Conservation (phyloP, 495 filamentous ascomycete species). For the Halenospora varia region DNA sequence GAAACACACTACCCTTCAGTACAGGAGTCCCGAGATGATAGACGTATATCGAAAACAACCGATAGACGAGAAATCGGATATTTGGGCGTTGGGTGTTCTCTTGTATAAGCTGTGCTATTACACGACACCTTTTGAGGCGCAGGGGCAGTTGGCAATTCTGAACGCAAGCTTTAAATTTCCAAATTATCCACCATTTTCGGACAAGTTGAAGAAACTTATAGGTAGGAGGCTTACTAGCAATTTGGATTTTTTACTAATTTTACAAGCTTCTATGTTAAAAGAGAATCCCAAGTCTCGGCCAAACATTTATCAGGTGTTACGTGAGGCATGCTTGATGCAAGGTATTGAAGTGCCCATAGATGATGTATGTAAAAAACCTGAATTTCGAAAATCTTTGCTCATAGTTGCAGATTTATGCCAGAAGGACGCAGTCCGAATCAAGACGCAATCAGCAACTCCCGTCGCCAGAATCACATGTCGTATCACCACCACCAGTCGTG, state of each 20-base stretch:
- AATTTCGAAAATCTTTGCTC: slow-evolving; percentile 10
- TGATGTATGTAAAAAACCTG: slow-evolving; percentile 61
- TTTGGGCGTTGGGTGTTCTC: slow-evolving; percentile 94
- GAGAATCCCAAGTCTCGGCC: slow-evolving; percentile 79
- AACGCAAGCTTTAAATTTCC: slow-evolving; percentile 96
- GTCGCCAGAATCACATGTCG: slow-evolving; percentile 35
- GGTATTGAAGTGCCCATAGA: slow-evolving; percentile 84
- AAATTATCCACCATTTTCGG: slow-evolving; percentile 80
- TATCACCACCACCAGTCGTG: slow-evolving; percentile 56
- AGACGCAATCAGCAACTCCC: slow-evolving; percentile 60
- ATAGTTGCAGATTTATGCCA: slow-evolving; percentile 72
- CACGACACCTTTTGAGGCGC: slow-evolving; percentile 97
- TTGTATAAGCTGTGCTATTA: slow-evolving; percentile 99
- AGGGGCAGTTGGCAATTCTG: slow-evolving; percentile 95
- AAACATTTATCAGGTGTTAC: slow-evolving; percentile 89
- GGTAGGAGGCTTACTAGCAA: slow-evolving; percentile 48
- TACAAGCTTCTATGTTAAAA: slow-evolving; percentile 79
- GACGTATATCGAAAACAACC: slow-evolving; percentile 95
- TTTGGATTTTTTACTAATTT: slow-evolving; percentile 31
- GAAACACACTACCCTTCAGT: slow-evolving; percentile 94
- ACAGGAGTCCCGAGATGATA: slow-evolving; percentile 97
- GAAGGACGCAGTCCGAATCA: slow-evolving; percentile 47
- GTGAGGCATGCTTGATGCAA: slow-evolving; percentile 83
- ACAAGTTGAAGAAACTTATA: slow-evolving; percentile 85
- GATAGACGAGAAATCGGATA: slow-evolving; percentile 98